Base-by-base conservation (phyloP, 306 rosid species). In the Fragaria ananassa region DNA sequence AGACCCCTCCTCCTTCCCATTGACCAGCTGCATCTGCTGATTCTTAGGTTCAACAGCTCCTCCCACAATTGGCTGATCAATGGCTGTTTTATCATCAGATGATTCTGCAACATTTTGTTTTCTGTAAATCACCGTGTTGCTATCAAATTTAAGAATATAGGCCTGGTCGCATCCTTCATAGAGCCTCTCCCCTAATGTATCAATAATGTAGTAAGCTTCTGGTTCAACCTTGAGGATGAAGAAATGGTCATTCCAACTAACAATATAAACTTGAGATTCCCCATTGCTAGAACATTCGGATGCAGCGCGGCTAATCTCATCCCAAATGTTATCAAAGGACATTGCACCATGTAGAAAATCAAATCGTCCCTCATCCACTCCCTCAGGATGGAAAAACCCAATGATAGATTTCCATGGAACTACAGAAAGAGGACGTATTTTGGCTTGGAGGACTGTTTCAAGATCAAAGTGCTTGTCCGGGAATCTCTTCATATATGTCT, bases 301-400 rank as follows among this genome's bases (percentile, higher is more conserved):
- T 71, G 80, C 97, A 42, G 81, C 81, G 9, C 77, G 86, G 83
- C 88, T 92, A 71, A 96, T 92, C 86, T 96, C 99, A 68, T 96
- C 99, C 99, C 99, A 96, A 51, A 96, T 96, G 88, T 89, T 93
- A 82, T 96, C 99, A 29, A 96, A 93, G 50, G 97, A 91, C 99
- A 96, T 91, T 68, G 98, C 99, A 64, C 96, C 97, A 1, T 82
- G 98, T 77, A 96, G 85, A 82, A 96, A 91, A 75, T 88, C 98
- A 46, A 96, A 96, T 23, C 93, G 86, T 10, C 91, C 98, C 75
- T 91, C 99, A 2, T 92, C 97, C 96, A 93, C 83, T 7, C 92
- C 97, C 71, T 96, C 99, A 13, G 99, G 99, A 66, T 96, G 98
- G 80, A 96, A 92, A 84, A 96, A 96, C 25, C 99, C 99, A 66